Evolutionary conservation across 352 stramenopile genomes (phyloP).

Genomic region (Phytophthora chlamydospora): DNA sequence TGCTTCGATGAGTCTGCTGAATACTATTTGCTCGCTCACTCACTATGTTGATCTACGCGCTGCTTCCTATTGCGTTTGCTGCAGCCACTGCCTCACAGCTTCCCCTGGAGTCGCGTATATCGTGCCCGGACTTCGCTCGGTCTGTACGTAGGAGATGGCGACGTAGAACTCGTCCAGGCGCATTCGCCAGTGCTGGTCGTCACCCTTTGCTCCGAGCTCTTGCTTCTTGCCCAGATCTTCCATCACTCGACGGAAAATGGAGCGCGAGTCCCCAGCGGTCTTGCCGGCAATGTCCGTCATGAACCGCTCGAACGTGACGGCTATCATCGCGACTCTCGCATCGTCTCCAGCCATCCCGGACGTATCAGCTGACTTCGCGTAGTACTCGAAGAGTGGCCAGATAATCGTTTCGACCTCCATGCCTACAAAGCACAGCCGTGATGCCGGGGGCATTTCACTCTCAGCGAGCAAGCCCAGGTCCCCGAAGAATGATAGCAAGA

Average conservation of each 20-base stretch:
- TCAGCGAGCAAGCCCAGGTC: slow-evolving; percentile 60
- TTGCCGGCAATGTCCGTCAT: slow-evolving; percentile 69
- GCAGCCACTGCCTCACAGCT: slow-evolving; percentile 73
- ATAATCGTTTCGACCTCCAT: slow-evolving; percentile 72
- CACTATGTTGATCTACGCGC: slow-evolving; percentile 18
- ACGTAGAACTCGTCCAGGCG: slow-evolving; percentile 78
- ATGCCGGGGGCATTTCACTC: slow-evolving; percentile 43
- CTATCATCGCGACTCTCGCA: slow-evolving; percentile 54
- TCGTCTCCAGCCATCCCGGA: slow-evolving; percentile 23
- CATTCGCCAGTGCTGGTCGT: slow-evolving; percentile 39
- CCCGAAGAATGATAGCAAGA: slow-evolving; percentile 71
- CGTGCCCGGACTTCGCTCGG: slow-evolving; percentile 37
- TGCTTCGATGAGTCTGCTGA: slow-evolving; percentile 20
- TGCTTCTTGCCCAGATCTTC: slow-evolving; percentile 33
- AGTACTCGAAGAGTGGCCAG: slow-evolving; percentile 87
- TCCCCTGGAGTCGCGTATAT: slow-evolving; percentile 56
- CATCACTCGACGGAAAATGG: slow-evolving; percentile 57
- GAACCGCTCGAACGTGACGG: slow-evolving; percentile 59
- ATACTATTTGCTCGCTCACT: slow-evolving; percentile 28
- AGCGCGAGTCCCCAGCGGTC: slow-evolving; percentile 25
- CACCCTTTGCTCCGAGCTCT: slow-evolving; percentile 12
- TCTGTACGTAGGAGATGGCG: slow-evolving; percentile 64
- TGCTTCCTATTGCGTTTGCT: slow-evolving; percentile 64
- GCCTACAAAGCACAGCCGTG: slow-evolving; percentile 66
- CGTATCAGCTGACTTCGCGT: slow-evolving; percentile 38